Percentiles rank a stretch among this genome's conserved stretches.
phyloP scores from a whole-genome alignment of 345 rosid species.

The Kernera saxatilis region DNA sequence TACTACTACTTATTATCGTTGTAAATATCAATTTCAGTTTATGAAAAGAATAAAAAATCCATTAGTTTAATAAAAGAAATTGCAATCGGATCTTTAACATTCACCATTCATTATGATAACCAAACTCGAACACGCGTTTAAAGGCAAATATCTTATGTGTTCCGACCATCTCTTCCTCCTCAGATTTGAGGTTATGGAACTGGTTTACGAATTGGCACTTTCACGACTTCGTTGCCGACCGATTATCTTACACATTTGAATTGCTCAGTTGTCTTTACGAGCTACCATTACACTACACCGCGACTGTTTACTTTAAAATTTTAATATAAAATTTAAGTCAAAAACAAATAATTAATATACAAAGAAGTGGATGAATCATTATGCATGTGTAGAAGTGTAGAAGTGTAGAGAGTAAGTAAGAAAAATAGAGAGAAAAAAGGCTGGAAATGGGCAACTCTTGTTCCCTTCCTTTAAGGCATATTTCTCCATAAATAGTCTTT shows the following conservation, averaged over 20 bases:
- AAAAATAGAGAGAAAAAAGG: neutral
- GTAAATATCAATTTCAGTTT: neutral
- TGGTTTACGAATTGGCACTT: too few species aligned
- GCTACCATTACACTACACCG: too few species aligned
- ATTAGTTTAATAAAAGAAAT: neutral
- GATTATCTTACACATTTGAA: too few species aligned
- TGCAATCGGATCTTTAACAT: neutral
- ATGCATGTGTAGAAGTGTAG: slow-evolving; percentile 16
- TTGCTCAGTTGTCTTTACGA: too few species aligned
- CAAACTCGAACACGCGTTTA: neutral
- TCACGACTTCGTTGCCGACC: too few species aligned
- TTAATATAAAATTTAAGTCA: neutral
- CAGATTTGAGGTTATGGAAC: too few species aligned
- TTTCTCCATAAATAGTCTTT: slow-evolving; percentile 5
- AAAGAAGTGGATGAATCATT: slow-evolving; percentile 13
- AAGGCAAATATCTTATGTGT: neutral
- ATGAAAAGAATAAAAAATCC: neutral
- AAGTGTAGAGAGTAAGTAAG: slow-evolving; percentile 8
- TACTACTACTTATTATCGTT: too few species aligned
- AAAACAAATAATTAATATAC: neutral
- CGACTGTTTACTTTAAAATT: neutral
- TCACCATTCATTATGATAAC: neutral
- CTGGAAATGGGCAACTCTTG: slow-evolving; percentile 26
- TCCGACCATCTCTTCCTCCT: too few species aligned
- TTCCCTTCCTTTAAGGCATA: slow-evolving; percentile 14